Base-by-base conservation (phyloP, 2,329 filamentous ascomycete genomes). In the Fusarium euwallaceae region DNA sequence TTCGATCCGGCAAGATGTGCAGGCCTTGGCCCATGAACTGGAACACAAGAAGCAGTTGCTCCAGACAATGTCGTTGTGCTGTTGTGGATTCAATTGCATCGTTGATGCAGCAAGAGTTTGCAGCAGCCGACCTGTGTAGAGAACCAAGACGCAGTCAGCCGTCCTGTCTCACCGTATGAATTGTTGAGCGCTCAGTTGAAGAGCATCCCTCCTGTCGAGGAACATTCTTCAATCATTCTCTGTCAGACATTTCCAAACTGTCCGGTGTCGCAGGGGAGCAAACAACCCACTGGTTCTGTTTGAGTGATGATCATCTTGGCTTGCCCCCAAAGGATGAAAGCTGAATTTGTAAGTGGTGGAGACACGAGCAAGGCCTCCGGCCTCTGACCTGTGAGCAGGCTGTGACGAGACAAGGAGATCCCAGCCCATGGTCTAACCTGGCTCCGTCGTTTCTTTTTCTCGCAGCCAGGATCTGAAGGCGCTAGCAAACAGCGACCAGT, bases 371-470 rank as follows among this genome's bases (percentile, higher is more conserved):
- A 48, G 32, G 12, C n/a, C 45, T 48, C 22, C 43, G 17, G 39
- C 43, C 45, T n/a, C 22, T 34, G 32, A 27, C 53, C 34, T 56
- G 53, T 29, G 29, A 56, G 53, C 20, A 56, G 48, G 48, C 27
- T 53, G 48, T 32, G 48, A 53, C 48, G 17, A 62, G 41, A 27
- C 45, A 56, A 55, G 53, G 27, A 16, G 61, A 70, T 62, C 67
- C 70, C 56, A 51, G 72, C 60, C 61, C 24, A 43, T 45, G 29
- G 55, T 41, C 61, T 58, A 61, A 43, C 53, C 62, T 64, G 43
- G 53, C 61, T 27, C 61, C 51, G 43, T 34, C 55, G 53, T 69
- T 71, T 64, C 67, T 72, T 77, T 68, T 70, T 65, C 53, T 59
- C 32, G 24, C 45, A 66, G 36, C 63, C 36, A 56, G 61, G 64